phyloP scores from a whole-genome alignment of 371 early-diverging fungal species.

The Entomophthora muscae region DNA sequence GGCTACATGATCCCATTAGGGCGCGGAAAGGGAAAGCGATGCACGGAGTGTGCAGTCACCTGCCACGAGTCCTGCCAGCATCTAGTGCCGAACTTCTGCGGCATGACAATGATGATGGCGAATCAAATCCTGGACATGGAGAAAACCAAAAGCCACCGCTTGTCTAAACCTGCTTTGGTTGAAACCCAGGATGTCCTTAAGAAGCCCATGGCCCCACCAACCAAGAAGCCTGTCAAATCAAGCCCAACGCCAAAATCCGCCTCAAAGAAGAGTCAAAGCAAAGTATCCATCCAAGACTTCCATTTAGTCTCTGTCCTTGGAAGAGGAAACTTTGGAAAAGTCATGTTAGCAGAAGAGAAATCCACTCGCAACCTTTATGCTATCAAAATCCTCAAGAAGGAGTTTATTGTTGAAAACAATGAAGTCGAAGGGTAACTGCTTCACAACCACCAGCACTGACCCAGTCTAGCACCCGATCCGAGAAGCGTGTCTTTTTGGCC shows the following conservation, averaged over 20 bases:
- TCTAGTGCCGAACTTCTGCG: slow-evolving; percentile 85
- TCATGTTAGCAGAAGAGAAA: slow-evolving; percentile 87
- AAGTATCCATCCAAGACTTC: slow-evolving; percentile 55
- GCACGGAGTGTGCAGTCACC: slow-evolving; percentile 58
- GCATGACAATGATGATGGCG: slow-evolving; percentile 66
- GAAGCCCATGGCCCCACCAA: neutral
- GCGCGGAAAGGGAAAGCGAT: slow-evolving; percentile 34
- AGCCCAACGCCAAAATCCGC: slow-evolving; percentile 8
- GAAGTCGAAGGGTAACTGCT: slow-evolving; percentile 52
- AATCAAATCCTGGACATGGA: slow-evolving; percentile 61
- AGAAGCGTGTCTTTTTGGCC: slow-evolving; percentile 81
- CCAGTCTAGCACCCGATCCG: slow-evolving; percentile 34
- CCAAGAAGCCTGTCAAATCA: slow-evolving; percentile 9
- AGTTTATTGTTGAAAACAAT: slow-evolving; percentile 79
- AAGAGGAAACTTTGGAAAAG: slow-evolving; percentile 95
- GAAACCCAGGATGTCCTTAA: neutral
- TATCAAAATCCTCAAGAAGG: slow-evolving; percentile 95
- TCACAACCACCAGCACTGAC: slow-evolving; percentile 6
- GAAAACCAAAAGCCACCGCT: slow-evolving; percentile 19
- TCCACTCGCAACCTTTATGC: slow-evolving; percentile 61
- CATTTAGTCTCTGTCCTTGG: slow-evolving; percentile 85
- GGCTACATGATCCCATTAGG: slow-evolving; percentile 83
- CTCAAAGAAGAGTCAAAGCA: slow-evolving; percentile 9
- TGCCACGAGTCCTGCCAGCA: slow-evolving; percentile 73
- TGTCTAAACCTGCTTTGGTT: neutral